Evolutionary conservation across 2,329 filamentous ascomycete genomes (phyloP), one percentile per base, ranked within the genome.

Genomic region (Pseudogymnoascus sp.): DNA sequence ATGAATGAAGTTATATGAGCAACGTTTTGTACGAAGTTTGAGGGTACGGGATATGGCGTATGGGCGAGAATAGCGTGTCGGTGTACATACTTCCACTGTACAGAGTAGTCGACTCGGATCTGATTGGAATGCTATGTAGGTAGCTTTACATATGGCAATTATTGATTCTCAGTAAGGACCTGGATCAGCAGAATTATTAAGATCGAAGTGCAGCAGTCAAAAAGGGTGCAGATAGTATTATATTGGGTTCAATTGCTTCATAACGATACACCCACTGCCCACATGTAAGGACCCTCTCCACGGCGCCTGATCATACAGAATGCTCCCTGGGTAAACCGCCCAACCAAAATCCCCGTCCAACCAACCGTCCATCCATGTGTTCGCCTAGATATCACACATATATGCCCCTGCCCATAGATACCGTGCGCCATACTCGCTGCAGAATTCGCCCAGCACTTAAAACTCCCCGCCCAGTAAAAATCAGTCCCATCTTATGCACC

Each of bases 401-500:
- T 33, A 53, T 35, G 9, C 5, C 47, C 47, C 47, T 14, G 6
- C 9, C 47, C 47, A 53, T 53, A 53, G 28, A 20, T 53, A 53
- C 47, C 47, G 28, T 53, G 35, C 47, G 28, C 47, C 47, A 53
- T 53, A 53, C n/a, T 53, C 47, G 47, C 47, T 20, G 15, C 47
- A 53, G 9, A 53, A 53, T 7, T 12, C 28, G 28, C 33, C 28
- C 15, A 33, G 9, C 11, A 12, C 47, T 33, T 18, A 20, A 53
- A 53, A 53, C 47, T 33, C 47, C 47, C 28, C 9, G 6, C 28
- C 28, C 28, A 35, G 28, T 53, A 53, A 53, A 53, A 53, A 20
- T 4, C 6, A 33, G 15, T 35, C 25, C 43, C 47, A 20, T 9
- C 47, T 33, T 33, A 53, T 6, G 47, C 47, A 20, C 47, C 47